Evolutionary conservation across 306 rosid genomes (phyloP).

Genomic region (Glycine latifolia): DNA sequence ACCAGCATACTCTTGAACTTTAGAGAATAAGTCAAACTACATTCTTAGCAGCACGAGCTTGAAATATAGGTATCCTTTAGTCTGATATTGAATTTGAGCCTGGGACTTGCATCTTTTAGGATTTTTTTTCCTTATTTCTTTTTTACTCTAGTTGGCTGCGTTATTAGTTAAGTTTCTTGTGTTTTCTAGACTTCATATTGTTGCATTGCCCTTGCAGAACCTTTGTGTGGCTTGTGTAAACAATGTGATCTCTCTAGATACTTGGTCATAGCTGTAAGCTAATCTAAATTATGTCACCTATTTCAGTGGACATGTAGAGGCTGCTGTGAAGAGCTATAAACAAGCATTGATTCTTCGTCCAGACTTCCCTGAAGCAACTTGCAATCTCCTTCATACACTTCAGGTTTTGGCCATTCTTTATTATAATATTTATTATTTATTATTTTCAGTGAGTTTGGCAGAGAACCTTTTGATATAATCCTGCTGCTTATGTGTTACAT

Average conservation of each 20-base stretch:
- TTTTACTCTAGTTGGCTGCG: not conserved
- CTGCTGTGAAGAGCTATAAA: conserved; percentile 85
- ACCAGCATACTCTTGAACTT: not conserved
- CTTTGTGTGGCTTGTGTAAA: not conserved
- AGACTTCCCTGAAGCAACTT: conserved; percentile 98
- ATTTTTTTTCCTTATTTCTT: conserved; percentile 5
- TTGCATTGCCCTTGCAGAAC: conserved; percentile 23
- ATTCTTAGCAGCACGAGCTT: not conserved
- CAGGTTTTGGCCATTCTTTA: conserved; percentile 61
- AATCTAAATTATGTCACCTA: conserved; percentile 30
- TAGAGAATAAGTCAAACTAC: not conserved
- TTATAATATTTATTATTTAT: not conserved
- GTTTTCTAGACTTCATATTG: not conserved
- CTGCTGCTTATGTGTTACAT: not conserved
- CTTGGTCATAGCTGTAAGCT: conserved; percentile 18
- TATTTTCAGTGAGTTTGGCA: not conserved
- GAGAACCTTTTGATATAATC: conserved; percentile 9
- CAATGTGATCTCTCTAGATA: conserved; percentile 13
- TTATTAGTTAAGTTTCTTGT: not conserved
- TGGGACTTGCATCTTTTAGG: conserved; percentile 1
- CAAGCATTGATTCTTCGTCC: conserved; percentile 85
- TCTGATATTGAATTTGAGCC: conserved; percentile 1
- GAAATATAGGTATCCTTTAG: conserved; percentile 6
- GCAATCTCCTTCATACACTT: conserved; percentile 95
- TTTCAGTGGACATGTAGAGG: conserved; percentile 92